These are phyloP conservation scores for Narthecium ossifragum DNA, from an alignment of 106 monocot genomes.

Conservation along the genomic window DNA sequence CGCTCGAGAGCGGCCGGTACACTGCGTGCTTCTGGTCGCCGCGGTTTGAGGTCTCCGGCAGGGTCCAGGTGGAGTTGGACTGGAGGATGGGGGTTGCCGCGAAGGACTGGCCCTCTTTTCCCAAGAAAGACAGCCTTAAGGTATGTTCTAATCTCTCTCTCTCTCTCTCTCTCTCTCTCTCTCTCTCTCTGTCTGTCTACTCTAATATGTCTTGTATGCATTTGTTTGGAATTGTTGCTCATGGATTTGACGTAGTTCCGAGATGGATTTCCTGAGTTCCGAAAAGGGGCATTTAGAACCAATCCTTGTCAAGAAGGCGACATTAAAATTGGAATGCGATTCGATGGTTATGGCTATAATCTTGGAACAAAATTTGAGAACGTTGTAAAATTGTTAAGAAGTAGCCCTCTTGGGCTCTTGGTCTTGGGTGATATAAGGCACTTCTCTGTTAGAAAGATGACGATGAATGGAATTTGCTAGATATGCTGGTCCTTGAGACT, in stretches of 20 bases:
- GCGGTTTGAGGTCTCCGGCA: slow-evolving; percentile 15
- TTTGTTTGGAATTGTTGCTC: neutral
- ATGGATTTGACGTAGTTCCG: neutral
- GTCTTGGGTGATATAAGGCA: no score
- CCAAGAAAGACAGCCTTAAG: slow-evolving; percentile 19
- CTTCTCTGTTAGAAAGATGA: no score
- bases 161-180: neutral
- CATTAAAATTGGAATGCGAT: neutral
- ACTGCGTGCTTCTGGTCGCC: slow-evolving; percentile 39
- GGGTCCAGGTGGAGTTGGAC: slow-evolving; percentile 25
- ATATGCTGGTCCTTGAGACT: slow-evolving; percentile 25
- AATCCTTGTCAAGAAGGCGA: no score
- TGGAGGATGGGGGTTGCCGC: slow-evolving; percentile 21
- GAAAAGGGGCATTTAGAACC: neutral
- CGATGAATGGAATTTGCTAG: no score
- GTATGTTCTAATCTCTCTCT: neutral
- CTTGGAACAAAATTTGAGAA: no score
- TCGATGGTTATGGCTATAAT: no score
- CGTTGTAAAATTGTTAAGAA: no score
- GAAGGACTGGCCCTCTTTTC: slow-evolving; percentile 7
- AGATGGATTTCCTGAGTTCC: neutral
- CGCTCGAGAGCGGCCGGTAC: slow-evolving; percentile 12
- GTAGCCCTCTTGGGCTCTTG: no score
- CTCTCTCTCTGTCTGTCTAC: no score
- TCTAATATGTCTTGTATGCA: neutral